A percentile compares a stretch with the other conserved stretches of the same genome.
Evolutionary conservation across 1,284 basidiomycete species (phyloP).

Genomic region (Laetiporus sulphureus): DNA sequence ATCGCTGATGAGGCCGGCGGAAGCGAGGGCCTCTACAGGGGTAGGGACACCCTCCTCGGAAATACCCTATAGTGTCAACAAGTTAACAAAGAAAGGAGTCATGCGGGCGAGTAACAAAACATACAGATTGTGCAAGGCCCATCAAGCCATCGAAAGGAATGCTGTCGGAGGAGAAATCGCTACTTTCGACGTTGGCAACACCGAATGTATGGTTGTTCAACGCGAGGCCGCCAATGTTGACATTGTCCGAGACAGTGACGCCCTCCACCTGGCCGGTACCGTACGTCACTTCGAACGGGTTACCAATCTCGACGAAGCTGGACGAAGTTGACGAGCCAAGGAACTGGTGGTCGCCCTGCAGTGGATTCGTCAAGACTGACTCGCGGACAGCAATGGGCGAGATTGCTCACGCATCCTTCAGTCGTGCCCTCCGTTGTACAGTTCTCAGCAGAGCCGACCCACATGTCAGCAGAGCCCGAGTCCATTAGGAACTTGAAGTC

Average conservation of each 20-base stretch:
- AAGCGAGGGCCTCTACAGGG: slow-evolving; percentile 68
- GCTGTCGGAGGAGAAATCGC: slow-evolving; percentile 49
- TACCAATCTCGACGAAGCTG: slow-evolving; percentile 51
- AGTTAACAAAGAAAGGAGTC: no score
- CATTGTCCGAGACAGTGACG: slow-evolving; percentile 58
- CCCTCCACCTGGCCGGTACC: slow-evolving; percentile 71
- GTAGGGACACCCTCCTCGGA: slow-evolving; percentile 65
- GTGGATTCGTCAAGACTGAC: neutral
- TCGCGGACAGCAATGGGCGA: neutral
- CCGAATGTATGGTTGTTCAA: slow-evolving; percentile 69
- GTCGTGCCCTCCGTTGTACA: slow-evolving; percentile 42
- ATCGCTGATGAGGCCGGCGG: slow-evolving; percentile 50
- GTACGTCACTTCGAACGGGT: slow-evolving; percentile 67
- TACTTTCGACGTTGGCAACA: slow-evolving; percentile 55
- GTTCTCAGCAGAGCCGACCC: slow-evolving; percentile 62
- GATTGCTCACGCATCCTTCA: slow-evolving; percentile 39
- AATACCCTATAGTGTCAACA: slow-evolving; percentile 34
- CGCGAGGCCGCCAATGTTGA: slow-evolving; percentile 61
- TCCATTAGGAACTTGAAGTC: slow-evolving; percentile 78
- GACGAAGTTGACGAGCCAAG: slow-evolving; percentile 63
- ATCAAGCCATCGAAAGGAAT: slow-evolving; percentile 78
- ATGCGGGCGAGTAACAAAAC: slow-evolving; percentile 19
- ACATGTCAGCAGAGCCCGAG: slow-evolving; percentile 81
- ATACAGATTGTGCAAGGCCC: slow-evolving; percentile 71
- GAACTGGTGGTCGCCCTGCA: slow-evolving; percentile 54